A percentile compares a stretch with the other conserved stretches of the same genome.
Evolutionary conservation across 768 basidiomycete genomes (phyloP).

Genomic region (Crassisporium funariophilum): DNA sequence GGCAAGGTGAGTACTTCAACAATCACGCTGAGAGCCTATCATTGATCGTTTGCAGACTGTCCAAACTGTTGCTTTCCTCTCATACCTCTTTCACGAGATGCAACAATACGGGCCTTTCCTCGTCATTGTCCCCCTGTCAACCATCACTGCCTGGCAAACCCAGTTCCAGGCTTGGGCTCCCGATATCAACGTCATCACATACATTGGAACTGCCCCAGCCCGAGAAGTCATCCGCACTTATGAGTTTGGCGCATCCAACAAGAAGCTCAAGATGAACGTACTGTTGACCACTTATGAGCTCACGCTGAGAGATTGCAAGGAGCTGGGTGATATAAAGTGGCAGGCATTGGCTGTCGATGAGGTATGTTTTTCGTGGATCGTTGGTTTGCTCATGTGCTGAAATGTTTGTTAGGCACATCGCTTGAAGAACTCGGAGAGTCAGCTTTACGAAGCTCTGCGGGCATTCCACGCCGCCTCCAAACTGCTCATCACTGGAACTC

Average conservation of each 20-base stretch:
- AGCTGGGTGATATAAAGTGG: constrained; percentile 95
- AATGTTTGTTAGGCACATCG: constrained; percentile 78
- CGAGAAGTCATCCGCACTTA: constrained; percentile 90
- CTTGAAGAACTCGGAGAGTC: constrained; percentile 96
- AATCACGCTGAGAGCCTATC: constrained; percentile 16
- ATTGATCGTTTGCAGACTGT: constrained; percentile 61
- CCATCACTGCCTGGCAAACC: constrained; percentile 96
- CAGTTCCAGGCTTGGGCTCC: constrained; percentile 96
- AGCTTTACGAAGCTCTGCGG: constrained; percentile 91
- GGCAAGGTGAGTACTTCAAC: constrained; percentile 68
- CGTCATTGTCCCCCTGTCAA: constrained; percentile 96
- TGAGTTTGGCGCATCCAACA: constrained; percentile 88
- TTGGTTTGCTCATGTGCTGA: constrained; percentile 20
- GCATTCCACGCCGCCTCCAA: constrained; percentile 90
- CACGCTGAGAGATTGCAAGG: constrained; percentile 85
- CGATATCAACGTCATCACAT: constrained; percentile 94
- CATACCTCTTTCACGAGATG: constrained; percentile 90
- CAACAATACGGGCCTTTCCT: constrained; percentile 96
- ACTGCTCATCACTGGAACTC: constrained; percentile 96
- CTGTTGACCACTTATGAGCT: constrained; percentile 97
- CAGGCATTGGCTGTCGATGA: constrained; percentile 96
- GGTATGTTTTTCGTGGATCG: constrained; percentile 42
- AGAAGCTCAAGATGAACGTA: constrained; percentile 96
- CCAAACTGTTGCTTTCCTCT: constrained; percentile 93
- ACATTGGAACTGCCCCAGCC: constrained; percentile 86